phyloP scores from a whole-genome alignment of 495 filamentous ascomycete species.

The Umbilicaria muhlenbergii region DNA sequence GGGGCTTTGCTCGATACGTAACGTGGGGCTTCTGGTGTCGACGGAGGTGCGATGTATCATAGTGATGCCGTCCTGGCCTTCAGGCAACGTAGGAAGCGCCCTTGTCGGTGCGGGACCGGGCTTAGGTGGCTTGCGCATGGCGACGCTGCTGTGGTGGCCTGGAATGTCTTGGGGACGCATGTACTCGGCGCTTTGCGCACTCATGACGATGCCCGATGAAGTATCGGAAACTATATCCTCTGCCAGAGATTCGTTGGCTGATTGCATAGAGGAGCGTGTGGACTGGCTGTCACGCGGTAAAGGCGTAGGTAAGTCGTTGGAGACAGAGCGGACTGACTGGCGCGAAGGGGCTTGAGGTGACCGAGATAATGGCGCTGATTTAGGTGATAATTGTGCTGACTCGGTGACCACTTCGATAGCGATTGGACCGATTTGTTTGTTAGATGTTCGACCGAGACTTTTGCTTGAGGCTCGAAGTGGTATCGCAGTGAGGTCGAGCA shows the following conservation, averaged over 20 bases:
- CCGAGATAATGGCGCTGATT: too few relatives aligned
- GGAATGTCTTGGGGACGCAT: too few relatives aligned
- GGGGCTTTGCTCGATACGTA: neutral
- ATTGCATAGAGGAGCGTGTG: constrained; percentile 4
- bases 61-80: constrained; percentile 9
- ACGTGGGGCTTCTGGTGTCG: neutral
- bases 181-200: neutral
- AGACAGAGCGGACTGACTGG: too few relatives aligned
- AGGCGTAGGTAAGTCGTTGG: too few relatives aligned
- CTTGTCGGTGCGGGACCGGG: constrained; percentile 24
- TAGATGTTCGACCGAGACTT: too few relatives aligned
- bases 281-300: neutral
- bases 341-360: too few relatives aligned
- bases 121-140: constrained; percentile 10
- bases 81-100: constrained; percentile 23
- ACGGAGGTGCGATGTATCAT: neutral
- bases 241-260: constrained; percentile 1
- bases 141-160: neutral
- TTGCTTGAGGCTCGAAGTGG: too few relatives aligned
- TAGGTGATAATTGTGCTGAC: too few relatives aligned
- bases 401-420: too few relatives aligned
- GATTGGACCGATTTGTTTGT: too few relatives aligned
- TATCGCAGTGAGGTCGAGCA: too few relatives aligned
- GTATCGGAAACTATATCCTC: constrained; percentile 7
- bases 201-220: constrained; percentile 6